Base-by-base conservation (phyloP, 305 asterid genomes). In the Lippia alba region DNA sequence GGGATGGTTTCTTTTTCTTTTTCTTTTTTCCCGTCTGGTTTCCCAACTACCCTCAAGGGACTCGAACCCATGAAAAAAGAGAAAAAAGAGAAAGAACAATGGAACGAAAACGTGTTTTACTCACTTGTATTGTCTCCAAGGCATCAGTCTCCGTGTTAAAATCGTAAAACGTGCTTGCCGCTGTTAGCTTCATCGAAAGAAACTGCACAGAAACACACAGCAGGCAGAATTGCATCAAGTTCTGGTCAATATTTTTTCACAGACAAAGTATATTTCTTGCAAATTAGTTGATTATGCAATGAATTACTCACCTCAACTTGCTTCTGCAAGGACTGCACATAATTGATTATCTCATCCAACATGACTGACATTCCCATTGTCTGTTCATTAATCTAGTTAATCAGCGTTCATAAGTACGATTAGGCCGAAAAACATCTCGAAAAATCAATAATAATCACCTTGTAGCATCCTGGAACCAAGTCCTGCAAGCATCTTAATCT, bases 311-410 rank as follows among this genome's bases (percentile, higher is more conserved):
- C 98, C 92, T 93, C 98, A 10, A 93, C 97, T 82, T 93, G 98
- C 76, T 83, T 92, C 78, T 92, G 98, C 82, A 92, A 81, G 12
- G 96, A 90, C 30, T 90, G 95, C 40, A 92, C 96, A 62, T 92
- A 92, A 71, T 87, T 90, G 70, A 88, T 92, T 30, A 87, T 90
- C 81, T 90, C 97, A 72, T 93, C 98, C 86, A 93, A 79, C 98
- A 93, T 91, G 12, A 88, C 92, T 11, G 98, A 91, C 98, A 93
- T 93, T 53, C 98, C 97, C 98, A 91, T 91, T 8, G 94, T 85
- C 98, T 92, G 96, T 70, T 69, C 70, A 85, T 71, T 69, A 70
- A 85, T 71, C 72, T 45, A 45, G 33, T n/a, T 36, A 44, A 44
- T 44, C 10, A 44, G 14, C 14, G 10, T 11, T 44, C 12, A 11